Evolutionary conservation across 1,139 yeast genomes (phyloP).

Genomic region (Hemisphaericaspora xylanilytica): DNA sequence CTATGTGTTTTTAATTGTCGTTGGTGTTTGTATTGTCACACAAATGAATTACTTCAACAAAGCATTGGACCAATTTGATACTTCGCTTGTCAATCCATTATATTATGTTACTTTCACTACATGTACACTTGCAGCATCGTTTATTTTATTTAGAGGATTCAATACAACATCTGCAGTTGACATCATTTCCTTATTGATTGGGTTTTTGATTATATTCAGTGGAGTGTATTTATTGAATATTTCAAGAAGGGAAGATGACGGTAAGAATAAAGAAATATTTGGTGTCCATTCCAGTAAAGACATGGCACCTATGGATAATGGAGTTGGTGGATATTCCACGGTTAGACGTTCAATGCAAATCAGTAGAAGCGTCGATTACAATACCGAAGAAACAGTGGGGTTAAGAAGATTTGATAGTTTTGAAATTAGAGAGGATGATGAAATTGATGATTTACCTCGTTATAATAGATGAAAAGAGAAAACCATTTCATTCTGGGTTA

Average conservation of each 20-base stretch:
- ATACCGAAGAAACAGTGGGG: constrained; percentile 54
- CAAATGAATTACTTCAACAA: constrained; percentile 95
- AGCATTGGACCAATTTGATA: constrained; percentile 90
- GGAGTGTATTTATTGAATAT: constrained; percentile 85
- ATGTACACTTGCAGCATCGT: constrained; percentile 81
- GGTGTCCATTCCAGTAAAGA: constrained; percentile 57
- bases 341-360: constrained; percentile 67
- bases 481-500: too few relatives aligned
- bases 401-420: constrained; percentile 63
- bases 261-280: constrained; percentile 55
- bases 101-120: constrained; percentile 92
- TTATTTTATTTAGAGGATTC: constrained; percentile 82
- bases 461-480: neutral
- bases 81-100: constrained; percentile 87
- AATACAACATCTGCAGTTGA: constrained; percentile 80
- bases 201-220: constrained; percentile 81
- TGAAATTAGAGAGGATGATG: constrained; percentile 40
- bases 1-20: constrained; percentile 75
- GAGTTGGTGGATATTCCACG: constrained; percentile 70
- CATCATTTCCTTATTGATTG: constrained; percentile 80
- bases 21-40: constrained; percentile 76
- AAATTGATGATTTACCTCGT: neutral
- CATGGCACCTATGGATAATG: constrained; percentile 76
- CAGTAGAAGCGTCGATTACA: constrained; percentile 45
- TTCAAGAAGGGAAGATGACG: constrained; percentile 64